These are phyloP conservation scores for Russula emetica DNA, from an alignment of 768 basidiomycete species.

Conservation along the genomic window DNA sequence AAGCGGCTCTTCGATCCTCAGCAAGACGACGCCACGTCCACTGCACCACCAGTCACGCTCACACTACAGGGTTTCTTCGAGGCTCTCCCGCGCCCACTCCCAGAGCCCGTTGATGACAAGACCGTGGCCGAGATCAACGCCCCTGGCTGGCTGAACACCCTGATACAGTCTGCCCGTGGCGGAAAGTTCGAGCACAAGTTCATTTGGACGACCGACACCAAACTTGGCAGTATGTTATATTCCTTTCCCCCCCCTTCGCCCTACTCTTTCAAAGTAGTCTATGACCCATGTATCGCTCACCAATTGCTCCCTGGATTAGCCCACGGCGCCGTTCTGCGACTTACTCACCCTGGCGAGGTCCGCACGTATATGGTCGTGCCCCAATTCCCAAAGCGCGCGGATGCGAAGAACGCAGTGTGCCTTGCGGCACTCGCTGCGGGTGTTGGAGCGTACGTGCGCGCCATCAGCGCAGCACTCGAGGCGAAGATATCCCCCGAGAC, in stretches of 20 bases:
- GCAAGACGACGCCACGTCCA: conserved; percentile 19
- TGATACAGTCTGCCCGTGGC: conserved; percentile 51
- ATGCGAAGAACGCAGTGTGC: conserved; percentile 65
- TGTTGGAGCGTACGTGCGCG: conserved; percentile 51
- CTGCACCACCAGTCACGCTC: conserved; percentile 22
- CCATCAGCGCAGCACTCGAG: too few species aligned
- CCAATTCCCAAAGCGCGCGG: conserved; percentile 52
- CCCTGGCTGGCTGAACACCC: conserved; percentile 48
- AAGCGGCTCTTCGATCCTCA: conserved; percentile 1
- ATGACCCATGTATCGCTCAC: background rate
- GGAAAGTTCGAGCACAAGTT: conserved; percentile 43
- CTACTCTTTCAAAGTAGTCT: too few species aligned
- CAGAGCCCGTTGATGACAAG: conserved; percentile 47
- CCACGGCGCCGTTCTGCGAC: conserved; percentile 59
- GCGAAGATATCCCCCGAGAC: conserved; percentile 34
- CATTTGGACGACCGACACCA: conserved; percentile 42
- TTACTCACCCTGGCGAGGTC: conserved; percentile 50
- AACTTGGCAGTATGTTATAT: conserved; percentile 42
- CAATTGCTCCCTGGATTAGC: conserved; percentile 35
- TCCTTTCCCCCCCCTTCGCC: background rate
- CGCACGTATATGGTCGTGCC: conserved; percentile 59
- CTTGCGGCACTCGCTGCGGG: conserved; percentile 62
- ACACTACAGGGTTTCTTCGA: conserved; percentile 59
- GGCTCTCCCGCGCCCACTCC: conserved; percentile 60
- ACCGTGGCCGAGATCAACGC: conserved; percentile 51